Evolutionary conservation across 129 eudicot genomes (phyloP).

Genomic region (Flaveria linearis): DNA sequence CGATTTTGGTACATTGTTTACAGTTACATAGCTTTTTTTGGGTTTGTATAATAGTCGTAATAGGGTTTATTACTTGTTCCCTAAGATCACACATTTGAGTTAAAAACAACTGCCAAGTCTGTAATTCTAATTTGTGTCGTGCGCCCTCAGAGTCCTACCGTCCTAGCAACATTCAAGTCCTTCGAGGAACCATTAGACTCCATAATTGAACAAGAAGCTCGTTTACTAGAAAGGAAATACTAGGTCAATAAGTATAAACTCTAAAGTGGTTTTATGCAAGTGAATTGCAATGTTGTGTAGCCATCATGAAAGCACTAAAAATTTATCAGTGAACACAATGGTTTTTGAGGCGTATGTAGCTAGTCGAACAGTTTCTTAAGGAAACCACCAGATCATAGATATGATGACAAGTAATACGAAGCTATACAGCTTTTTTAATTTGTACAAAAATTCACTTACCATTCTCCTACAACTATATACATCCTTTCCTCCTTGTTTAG

Average conservation of each 20-base stretch:
- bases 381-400: not conserved
- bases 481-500: not conserved
- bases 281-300: no score
- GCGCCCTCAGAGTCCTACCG: not conserved
- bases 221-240: constrained; percentile 3
- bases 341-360: not conserved
- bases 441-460: not conserved
- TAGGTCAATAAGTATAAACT: not conserved
- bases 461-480: not conserved
- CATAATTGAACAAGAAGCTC: not conserved
- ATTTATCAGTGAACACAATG: not conserved
- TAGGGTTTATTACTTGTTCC: not conserved
- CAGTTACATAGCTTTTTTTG: not conserved
- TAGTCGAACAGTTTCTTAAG: constrained; percentile 1
- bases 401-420: constrained; percentile 5
- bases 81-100: not conserved
- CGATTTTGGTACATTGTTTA: not conserved
- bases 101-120: not conserved
- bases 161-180: not conserved
- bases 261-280: not conserved
- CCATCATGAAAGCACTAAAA: no score
- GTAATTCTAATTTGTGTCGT: not conserved
- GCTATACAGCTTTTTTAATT: not conserved
- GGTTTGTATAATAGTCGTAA: not conserved
- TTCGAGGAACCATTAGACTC: not conserved